phyloP scores from a whole-genome alignment of 192 early-diverging fungal species.

The Rhizophagus clarus region DNA sequence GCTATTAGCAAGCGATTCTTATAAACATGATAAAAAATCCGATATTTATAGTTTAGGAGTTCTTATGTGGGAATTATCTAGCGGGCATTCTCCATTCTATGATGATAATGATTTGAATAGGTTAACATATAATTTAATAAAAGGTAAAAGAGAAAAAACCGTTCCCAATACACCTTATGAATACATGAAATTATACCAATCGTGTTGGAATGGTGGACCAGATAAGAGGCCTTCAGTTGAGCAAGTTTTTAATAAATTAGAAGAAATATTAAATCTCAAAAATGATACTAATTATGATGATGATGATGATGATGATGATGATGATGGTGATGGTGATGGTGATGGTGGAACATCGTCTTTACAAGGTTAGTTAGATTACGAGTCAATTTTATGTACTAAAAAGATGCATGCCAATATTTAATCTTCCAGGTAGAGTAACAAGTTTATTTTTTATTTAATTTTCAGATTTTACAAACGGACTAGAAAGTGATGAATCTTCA shows the following conservation, averaged over 20 bases:
- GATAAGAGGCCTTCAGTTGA: background rate
- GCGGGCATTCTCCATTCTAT: background rate
- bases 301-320: too few species aligned
- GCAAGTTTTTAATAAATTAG: background rate
- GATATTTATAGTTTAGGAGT: conserved; percentile 9
- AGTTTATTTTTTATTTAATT: too few species aligned
- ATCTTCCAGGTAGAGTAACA: too few species aligned
- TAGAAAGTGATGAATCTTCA: too few species aligned
- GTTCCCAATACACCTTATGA: background rate
- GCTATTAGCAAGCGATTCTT: background rate
- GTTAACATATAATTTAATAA: background rate
- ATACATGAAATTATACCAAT: background rate
- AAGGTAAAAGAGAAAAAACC: background rate
- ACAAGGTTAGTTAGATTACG: too few species aligned
- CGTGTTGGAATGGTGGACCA: background rate
- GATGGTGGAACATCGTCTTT: too few species aligned
- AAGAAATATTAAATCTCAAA: background rate
- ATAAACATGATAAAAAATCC: background rate
- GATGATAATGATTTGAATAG: background rate
- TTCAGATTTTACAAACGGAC: too few species aligned
- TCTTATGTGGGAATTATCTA: conserved; percentile 1
- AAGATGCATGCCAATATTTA: too few species aligned
- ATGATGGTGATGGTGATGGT: too few species aligned
- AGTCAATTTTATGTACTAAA: too few species aligned
- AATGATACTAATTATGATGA: too few species aligned